Evolutionary conservation across 352 stramenopile species (phyloP), one percentile per base, ranked within the genome.

Genomic region (Globisporangium barbulae): DNA sequence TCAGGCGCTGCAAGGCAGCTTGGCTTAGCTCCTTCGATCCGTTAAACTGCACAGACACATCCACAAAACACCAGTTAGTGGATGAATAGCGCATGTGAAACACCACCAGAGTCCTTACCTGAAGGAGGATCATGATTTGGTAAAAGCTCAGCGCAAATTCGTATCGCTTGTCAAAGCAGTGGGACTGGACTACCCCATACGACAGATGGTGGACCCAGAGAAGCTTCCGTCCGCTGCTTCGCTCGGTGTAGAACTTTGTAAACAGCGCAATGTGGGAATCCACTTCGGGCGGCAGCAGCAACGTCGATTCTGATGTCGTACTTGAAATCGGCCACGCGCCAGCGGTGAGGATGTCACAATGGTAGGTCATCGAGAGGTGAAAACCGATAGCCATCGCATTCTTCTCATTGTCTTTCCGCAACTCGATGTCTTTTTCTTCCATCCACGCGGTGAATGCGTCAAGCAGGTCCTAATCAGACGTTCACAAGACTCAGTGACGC

Each of bases 141-240:
- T 93, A 93, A 48, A 94, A 92, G 65, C 83, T 95, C 13, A 92
- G 67, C 7, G 83, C 76, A 42, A 94, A 84, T 49, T 95, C 87
- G 58, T 94, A 95, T 47, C 75, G 75, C 55, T 89, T 89, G 45
- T 83, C 79, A 60, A 91, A 89, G 17, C 83, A 88, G 39, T 74
- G 74, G 30, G 78, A 70, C 62, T 90, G 87, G 1, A 95, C 47
- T 49, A 87, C 81, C 15, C 87, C 87, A 59, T 81, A 90, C 12
- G 87, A 93, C 31, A 94, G 53, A 45, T 91, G 73, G 41, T 95
- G 83, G 28, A 94, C 75, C 85, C 85, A 93, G 47, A 92, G 35
- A 4, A 95, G 75, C 65, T 92, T 93, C 30, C 87, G 68, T 2
- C 87, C 87, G 22, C 76, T 92, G 56, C 84, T 93, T 60, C 83